Evolutionary conservation across 306 rosid genomes (phyloP).

Genomic region (Senna siamea): DNA sequence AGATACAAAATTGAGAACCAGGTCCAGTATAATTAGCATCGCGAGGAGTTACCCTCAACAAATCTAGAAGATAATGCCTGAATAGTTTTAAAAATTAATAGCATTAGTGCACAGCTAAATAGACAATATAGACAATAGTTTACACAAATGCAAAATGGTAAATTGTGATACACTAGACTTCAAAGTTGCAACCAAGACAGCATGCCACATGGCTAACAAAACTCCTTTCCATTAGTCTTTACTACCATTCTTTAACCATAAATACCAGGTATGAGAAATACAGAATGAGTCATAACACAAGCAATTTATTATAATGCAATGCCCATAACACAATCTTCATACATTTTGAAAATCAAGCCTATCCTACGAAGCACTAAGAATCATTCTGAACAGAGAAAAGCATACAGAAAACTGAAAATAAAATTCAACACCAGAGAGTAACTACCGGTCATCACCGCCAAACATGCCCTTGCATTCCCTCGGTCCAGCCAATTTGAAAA

Average conservation of each 20-base stretch:
- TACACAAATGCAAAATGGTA: background rate
- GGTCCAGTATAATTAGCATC: conserved; percentile 91
- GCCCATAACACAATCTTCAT: conserved; percentile 22
- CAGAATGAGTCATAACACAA: no score
- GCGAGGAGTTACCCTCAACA: conserved; percentile 98
- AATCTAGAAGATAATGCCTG: conserved; percentile 97
- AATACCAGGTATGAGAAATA: no score
- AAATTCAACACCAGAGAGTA: conserved; percentile 23
- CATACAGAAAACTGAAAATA: background rate
- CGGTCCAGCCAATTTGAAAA: conserved; percentile 91
- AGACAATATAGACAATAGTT: background rate
- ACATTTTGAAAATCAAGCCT: background rate
- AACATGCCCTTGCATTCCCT: conserved; percentile 99
- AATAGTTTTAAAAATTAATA: conserved; percentile 16
- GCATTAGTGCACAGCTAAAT: conserved; percentile 31
- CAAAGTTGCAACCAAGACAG: background rate
- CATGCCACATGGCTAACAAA: background rate
- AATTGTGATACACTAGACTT: no score
- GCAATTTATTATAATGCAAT: no score
- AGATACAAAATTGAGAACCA: conserved; percentile 84
- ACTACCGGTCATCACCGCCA: conserved; percentile 97
- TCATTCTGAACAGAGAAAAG: conserved; percentile 2
- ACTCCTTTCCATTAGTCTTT: background rate
- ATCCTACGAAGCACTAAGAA: conserved; percentile 5
- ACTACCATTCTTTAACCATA: background rate